Conservation (phyloP, 805 yeast genomes). For the Yamadazyma laniorum region DNA sequence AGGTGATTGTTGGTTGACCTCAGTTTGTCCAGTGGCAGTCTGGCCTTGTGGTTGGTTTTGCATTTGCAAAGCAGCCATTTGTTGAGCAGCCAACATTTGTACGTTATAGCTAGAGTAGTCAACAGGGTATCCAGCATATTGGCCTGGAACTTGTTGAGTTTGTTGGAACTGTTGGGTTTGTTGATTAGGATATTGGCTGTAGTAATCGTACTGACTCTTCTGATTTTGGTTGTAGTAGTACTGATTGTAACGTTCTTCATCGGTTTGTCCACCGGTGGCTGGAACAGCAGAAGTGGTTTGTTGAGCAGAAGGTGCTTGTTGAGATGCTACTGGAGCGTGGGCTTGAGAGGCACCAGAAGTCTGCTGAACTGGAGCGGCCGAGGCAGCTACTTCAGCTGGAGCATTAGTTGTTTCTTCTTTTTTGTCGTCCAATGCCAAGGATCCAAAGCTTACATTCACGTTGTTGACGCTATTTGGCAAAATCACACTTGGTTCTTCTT, state of each 20-base stretch:
- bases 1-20: slow-evolving; percentile 27
- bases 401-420: slow-evolving; percentile 24
- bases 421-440: slow-evolving; percentile 49
- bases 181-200: slow-evolving; percentile 30
- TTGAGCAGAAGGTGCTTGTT: slow-evolving; percentile 16
- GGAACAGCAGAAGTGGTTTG: slow-evolving; percentile 8
- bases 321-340: slow-evolving; percentile 15
- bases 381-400: slow-evolving; percentile 16
- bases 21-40: slow-evolving; percentile 15
- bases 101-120: slow-evolving; percentile 42
- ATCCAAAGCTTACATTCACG: slow-evolving; percentile 64
- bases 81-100: slow-evolving; percentile 28
- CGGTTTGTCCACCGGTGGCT: slow-evolving; percentile 10
- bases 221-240: slow-evolving; percentile 21
- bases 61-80: slow-evolving; percentile 15
- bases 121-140: slow-evolving; percentile 44
- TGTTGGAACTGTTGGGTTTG: slow-evolving; percentile 44
- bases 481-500: slow-evolving; percentile 39
- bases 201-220: slow-evolving; percentile 26
- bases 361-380: slow-evolving; percentile 3
- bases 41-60: slow-evolving; percentile 12
- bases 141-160: slow-evolving; percentile 40
- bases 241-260: slow-evolving; percentile 19
- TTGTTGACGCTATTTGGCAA: slow-evolving; percentile 52
- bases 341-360: slow-evolving; percentile 5